Conservation (phyloP, 768 basidiomycete species). For the Gymnopilus dilepis region DNA sequence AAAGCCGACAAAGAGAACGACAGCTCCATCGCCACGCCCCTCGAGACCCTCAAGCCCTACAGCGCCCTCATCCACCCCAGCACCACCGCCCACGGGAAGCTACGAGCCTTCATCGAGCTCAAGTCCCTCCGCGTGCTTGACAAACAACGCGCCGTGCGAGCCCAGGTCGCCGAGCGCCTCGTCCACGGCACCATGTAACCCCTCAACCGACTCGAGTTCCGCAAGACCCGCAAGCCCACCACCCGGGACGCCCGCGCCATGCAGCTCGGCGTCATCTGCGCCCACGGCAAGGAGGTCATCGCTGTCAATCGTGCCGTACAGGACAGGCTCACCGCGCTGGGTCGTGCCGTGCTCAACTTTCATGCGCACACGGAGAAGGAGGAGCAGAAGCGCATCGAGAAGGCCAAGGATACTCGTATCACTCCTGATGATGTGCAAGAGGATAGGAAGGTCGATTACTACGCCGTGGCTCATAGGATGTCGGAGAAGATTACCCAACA, state of each 20-base stretch:
- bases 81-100: conserved; percentile 75
- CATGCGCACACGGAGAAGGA: conserved; percentile 95
- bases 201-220: no score
- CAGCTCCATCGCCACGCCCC: conserved; percentile 24
- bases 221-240: no score
- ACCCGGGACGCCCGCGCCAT: no score
- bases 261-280: conserved; percentile 71
- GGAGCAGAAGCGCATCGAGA: conserved; percentile 96
- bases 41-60: conserved; percentile 35
- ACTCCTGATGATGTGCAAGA: conserved; percentile 72
- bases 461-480: conserved; percentile 91
- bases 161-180: conserved; percentile 77
- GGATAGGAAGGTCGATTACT: conserved; percentile 90
- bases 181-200: no score
- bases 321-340: conserved; percentile 72
- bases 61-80: conserved; percentile 57
- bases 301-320: conserved; percentile 68
- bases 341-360: conserved; percentile 80
- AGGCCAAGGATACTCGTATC: conserved; percentile 98
- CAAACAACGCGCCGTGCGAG: conserved; percentile 88
- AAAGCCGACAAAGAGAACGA: conserved; percentile 52
- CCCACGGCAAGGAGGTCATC: conserved; percentile 80
- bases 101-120: conserved; percentile 91
- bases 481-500: conserved; percentile 84
- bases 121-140: conserved; percentile 88